Evolutionary conservation across 352 stramenopile genomes (phyloP).

Genomic region (Phytophthora tubulina): DNA sequence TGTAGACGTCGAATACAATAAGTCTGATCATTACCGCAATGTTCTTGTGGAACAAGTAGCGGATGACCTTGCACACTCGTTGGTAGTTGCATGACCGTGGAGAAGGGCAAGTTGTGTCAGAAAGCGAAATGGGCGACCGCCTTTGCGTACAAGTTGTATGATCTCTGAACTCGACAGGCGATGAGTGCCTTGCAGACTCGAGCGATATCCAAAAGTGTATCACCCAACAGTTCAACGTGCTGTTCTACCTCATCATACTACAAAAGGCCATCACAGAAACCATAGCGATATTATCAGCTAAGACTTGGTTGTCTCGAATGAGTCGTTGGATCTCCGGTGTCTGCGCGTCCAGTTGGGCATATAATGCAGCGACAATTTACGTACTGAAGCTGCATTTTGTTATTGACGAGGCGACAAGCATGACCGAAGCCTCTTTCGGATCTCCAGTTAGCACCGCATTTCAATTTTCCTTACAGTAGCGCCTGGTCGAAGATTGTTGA

Average conservation of each 20-base stretch:
- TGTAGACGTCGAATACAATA: conserved; percentile 94
- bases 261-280: conserved; percentile 65
- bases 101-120: conserved; percentile 95
- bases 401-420: conserved; percentile 75
- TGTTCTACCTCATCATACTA: conserved; percentile 40
- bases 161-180: conserved; percentile 82
- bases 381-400: conserved; percentile 75
- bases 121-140: conserved; percentile 91
- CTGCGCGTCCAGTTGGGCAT: conserved; percentile 55
- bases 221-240: conserved; percentile 43
- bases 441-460: conserved; percentile 99
- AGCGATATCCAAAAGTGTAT: conserved; percentile 63
- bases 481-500: conserved; percentile 93
- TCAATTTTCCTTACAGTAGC: conserved; percentile 88
- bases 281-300: conserved; percentile 68
- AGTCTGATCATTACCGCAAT: conserved; percentile 94
- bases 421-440: conserved; percentile 97
- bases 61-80: conserved; percentile 93
- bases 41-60: conserved; percentile 99
- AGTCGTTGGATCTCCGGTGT: conserved; percentile 56
- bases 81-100: conserved; percentile 98
- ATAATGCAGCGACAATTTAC: conserved; percentile 59
- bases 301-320: conserved; percentile 32
- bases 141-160: conserved; percentile 70
- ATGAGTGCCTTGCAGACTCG: conserved; percentile 80